Evolutionary conservation across 805 yeast genomes (phyloP), one percentile per base, ranked within the genome.

Genomic region (Danielia oregonensis): DNA sequence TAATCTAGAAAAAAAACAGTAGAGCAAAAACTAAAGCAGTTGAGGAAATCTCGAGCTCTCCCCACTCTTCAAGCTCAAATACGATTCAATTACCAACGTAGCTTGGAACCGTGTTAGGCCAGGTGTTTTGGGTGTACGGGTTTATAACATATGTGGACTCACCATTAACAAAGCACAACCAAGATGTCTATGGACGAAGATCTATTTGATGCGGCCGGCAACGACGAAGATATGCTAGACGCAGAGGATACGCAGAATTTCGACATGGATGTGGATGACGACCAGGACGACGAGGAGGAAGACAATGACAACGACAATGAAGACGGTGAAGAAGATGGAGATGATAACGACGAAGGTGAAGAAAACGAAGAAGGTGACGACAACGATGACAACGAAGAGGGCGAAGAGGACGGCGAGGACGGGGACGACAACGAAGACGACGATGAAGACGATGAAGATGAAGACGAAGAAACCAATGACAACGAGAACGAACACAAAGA

Each of bases 381-480:
- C 11, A 57, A 38, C 4, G 55, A 39, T 0, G 57, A 48, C 4
- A 56, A 47, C 1, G 55, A 43, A 2, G 55, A 49, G 4, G 57
- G 39, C 2, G 55, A 49, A 5, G 54, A 40, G 4, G 54, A 50
- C 2, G 58, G 43, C 3, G 55, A 45, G 1, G 52, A 36, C 11
- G 53, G 48, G 2, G 55, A 40, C 6, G 54, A 47, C 5, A 54
- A 44, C 5, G 57, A 41, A 2, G 58, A 48, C 5, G 59, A 46
- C 7, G 63, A 46, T 5, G 61, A 51, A 1, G 58, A 54, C 10
- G 46, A 39, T 10, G 43, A 39, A 3, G 53, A 50, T 3, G 58
- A 49, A 2, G 12, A 26, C 14, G 40, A 30, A 22, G 38, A 30
- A 29, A 29, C 32, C 28, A 25, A 19, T 21, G 24, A 30, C 16